Evolutionary conservation across 176 grass and related monocot genomes (phyloP), one percentile per base, ranked within the genome.

Genomic region (Hyparrhenia diplandra): DNA sequence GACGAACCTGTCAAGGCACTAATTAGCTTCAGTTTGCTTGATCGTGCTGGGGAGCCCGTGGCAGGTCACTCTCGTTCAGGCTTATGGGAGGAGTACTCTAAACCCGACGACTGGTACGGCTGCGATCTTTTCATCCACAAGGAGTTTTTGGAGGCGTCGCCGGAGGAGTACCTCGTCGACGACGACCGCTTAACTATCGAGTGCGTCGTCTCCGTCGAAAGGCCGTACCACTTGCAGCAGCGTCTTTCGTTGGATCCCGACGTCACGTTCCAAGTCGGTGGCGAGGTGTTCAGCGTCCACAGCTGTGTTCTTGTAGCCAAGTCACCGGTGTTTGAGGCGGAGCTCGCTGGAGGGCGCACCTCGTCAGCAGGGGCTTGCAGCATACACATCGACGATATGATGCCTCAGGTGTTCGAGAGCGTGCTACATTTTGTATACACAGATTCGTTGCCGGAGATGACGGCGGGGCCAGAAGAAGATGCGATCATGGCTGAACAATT

Each of bases 401-500:
- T 41, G 1, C 30, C 65, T 13, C 0, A n/a, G 8, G 78, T 70
- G 47, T 70, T 80, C 35, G 7, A 17, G 14, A 24, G 7, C 9
- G 0, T 80, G 78, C 78, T 80, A 8, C 17, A n/a, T 2, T 80
- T 69, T 47, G 18, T 29, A 1, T 80, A 80, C 47, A 80, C 78
- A 0, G 65, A 69, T 36, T 11, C 46, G 21, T 64, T 85, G 5
- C 41, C 71, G 12, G 35, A 69, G 4, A 71, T 13, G 12, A 4
- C 10, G 41, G 4, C 41, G 3, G 5, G 12, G 21, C 4, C 3
- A 10, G 20, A 3, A 43, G 24, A 9, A 42, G 47, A 73, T 58
- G 10, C 52, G 11, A 46, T 47, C 51, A 42, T 74, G 43, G 59
- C 83, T 27, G 67, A 82, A 5, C 63, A 78, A 37, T 43, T 89